Percentiles rank a stretch among this genome's conserved stretches.
Conservation (phyloP, 176 grass and related monocot species). For the Eleusine coracana region DNA sequence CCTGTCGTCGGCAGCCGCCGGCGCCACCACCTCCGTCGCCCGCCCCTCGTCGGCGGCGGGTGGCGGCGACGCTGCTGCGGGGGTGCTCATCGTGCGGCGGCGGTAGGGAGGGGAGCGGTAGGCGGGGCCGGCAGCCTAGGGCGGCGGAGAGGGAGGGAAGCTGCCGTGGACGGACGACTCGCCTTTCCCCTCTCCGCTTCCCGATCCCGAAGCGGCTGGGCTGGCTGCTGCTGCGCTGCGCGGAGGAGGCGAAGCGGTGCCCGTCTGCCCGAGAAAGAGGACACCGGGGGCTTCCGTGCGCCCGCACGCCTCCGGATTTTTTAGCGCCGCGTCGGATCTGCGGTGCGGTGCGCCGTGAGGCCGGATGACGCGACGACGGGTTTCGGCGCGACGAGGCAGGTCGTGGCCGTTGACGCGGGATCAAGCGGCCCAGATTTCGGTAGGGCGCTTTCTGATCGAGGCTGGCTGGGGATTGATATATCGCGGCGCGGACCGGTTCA, state of each 20-base stretch:
- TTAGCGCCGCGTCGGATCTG: conserved; percentile 40
- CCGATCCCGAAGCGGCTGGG: conserved; percentile 47
- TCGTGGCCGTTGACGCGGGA: not conserved
- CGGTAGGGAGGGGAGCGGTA: not conserved
- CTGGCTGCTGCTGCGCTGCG: conserved; percentile 36
- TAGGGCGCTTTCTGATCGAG: not conserved
- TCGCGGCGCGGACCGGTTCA: not conserved
- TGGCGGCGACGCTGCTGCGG: not conserved
- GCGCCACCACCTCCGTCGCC: conserved; percentile 6
- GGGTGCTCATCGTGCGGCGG: conserved; percentile 48
- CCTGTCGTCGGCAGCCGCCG: conserved; percentile 24
- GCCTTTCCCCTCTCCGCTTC: conserved; percentile 61
- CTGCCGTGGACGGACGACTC: conserved; percentile 33
- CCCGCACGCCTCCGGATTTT: conserved; percentile 51
- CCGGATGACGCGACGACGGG: conserved; percentile 4
- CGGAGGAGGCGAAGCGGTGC: conserved; percentile 42
- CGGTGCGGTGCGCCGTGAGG: not conserved
- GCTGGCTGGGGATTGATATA: no score
- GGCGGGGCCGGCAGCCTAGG: conserved; percentile 15
- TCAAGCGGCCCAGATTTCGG: not conserved
- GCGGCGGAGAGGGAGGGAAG: conserved; percentile 47
- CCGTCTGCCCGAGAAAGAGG: conserved; percentile 28
- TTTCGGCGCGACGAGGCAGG: not conserved
- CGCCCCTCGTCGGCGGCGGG: conserved; percentile 21
- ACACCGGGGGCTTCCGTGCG: conserved; percentile 23